phyloP scores from a whole-genome alignment of 495 filamentous ascomycete species.

The Sordaria brevicollis region DNA sequence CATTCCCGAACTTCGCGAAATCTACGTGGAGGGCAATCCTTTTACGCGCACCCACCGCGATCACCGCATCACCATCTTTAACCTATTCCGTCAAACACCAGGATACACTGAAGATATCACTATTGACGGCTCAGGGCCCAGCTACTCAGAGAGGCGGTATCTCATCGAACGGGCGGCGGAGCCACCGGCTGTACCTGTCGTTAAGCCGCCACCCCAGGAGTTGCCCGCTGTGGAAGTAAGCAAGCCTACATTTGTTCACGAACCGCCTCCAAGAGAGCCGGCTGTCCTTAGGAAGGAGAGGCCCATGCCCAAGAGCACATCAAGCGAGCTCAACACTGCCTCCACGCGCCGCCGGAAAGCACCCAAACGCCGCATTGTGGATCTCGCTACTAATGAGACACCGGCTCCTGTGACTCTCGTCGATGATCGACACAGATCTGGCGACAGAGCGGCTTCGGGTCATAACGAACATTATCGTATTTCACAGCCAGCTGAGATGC shows the following conservation, averaged over 20 bases:
- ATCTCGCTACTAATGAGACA: constrained; percentile 58
- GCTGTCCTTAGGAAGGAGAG: constrained; percentile 42
- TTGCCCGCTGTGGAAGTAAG: constrained; percentile 52
- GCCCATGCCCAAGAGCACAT: constrained; percentile 29
- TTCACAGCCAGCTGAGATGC: constrained; percentile 27
- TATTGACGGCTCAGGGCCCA: constrained; percentile 74
- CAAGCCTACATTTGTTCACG: constrained; percentile 49
- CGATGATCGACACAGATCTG: constrained; percentile 7
- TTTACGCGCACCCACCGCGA: constrained; percentile 78
- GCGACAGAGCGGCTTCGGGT: constrained; percentile 4
- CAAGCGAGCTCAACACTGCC: constrained; percentile 42
- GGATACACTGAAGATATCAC: constrained; percentile 85
- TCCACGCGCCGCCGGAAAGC: constrained; percentile 41
- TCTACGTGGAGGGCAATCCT: constrained; percentile 84
- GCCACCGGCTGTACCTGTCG: constrained; percentile 60
- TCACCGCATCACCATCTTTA: constrained; percentile 87
- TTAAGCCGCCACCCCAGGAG: constrained; percentile 53
- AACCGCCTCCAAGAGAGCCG: constrained; percentile 30
- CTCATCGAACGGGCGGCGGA: constrained; percentile 75
- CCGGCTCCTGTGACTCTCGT: constrained; percentile 21
- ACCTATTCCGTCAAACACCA: constrained; percentile 85
- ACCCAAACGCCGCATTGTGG: constrained; percentile 68
- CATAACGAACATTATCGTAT: constrained; percentile 32
- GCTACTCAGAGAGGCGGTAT: constrained; percentile 71
- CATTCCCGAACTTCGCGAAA: constrained; percentile 81